Percentiles rank a stretch among this genome's conserved stretches.
These are phyloP conservation scores for Aspergillus biplanus DNA, from an alignment of 495 filamentous ascomycete genomes.

Conservation along the genomic window DNA sequence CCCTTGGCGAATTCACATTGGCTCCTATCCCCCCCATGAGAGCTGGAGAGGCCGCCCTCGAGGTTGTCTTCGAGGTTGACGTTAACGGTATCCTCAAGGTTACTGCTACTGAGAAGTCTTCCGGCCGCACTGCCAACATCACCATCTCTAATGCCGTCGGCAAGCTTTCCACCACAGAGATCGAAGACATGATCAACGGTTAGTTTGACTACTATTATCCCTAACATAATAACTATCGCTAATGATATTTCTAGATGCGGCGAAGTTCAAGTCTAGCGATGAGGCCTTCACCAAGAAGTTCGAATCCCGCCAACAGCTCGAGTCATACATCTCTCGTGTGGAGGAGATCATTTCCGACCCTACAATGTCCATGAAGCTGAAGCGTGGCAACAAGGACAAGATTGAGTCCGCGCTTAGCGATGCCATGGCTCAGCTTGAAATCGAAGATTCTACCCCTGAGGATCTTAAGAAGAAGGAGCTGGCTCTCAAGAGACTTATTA, in stretches of 20 bases:
- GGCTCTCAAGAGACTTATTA: constrained; percentile 94
- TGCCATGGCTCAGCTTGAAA: constrained; percentile 84
- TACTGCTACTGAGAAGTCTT: constrained; percentile 98
- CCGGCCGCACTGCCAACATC: constrained; percentile 97
- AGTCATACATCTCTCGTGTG: constrained; percentile 98
- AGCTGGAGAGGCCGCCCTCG: constrained; percentile 95
- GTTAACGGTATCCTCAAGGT: constrained; percentile 99
- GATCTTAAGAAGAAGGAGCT: constrained; percentile 99
- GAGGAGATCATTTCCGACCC: constrained; percentile 99
- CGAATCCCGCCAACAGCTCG: constrained; percentile 97
- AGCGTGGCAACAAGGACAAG: constrained; percentile 99
- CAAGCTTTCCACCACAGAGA: constrained; percentile 93
- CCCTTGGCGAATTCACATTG: constrained; percentile 96
- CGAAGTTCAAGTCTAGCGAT: constrained; percentile 98
- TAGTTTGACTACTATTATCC: constrained; percentile 33
- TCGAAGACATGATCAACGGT: constrained; percentile 96
- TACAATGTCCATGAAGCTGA: constrained; percentile 92
- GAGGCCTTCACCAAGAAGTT: constrained; percentile 99
- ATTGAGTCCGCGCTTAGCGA: constrained; percentile 91
- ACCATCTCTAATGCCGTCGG: constrained; percentile 99
- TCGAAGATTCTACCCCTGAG: constrained; percentile 86
- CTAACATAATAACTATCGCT: not conserved
- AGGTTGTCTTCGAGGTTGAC: constrained; percentile 99
- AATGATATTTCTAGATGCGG: constrained; percentile 66
- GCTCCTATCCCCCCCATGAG: constrained; percentile 97